A percentile compares a stretch with the other conserved stretches of the same genome.
These are phyloP conservation scores for Tetracladium setigerum DNA, from an alignment of 495 filamentous ascomycete genomes.

Conservation along the genomic window DNA sequence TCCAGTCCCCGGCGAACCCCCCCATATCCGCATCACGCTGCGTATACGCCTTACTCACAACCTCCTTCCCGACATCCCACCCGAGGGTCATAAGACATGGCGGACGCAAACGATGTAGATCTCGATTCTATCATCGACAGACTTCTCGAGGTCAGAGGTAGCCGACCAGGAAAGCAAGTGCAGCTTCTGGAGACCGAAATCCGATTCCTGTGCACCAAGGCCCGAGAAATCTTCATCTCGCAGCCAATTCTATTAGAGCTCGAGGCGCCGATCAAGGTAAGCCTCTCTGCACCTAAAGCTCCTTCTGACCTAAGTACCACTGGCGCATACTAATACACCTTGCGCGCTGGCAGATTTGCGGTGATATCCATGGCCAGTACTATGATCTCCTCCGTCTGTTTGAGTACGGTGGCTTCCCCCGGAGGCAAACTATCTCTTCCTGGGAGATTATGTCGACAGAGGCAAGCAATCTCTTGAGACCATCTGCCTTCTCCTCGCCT, in stretches of 20 bases:
- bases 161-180: conserved; percentile 96
- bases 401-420: conserved; percentile 99
- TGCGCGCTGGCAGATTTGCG: conserved; percentile 67
- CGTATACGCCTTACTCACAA: background rate
- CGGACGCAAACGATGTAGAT: conserved; percentile 95
- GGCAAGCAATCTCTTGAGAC: conserved; percentile 99
- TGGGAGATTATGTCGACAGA: conserved; percentile 97
- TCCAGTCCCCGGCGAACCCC: background rate
- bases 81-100: conserved; percentile 55
- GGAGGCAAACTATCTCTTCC: conserved; percentile 98
- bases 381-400: conserved; percentile 96
- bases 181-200: conserved; percentile 96
- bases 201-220: conserved; percentile 96
- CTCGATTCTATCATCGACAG: conserved; percentile 99
- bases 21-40: background rate
- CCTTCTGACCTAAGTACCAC: background rate
- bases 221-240: conserved; percentile 98
- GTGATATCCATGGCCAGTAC: conserved; percentile 99
- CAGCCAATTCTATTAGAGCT: conserved; percentile 97
- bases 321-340: background rate
- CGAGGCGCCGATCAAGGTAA: conserved; percentile 97
- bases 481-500: conserved; percentile 94
- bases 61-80: conserved; percentile 15
- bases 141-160: conserved; percentile 94
- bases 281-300: conserved; percentile 17